Evolutionary conservation across 495 filamentous ascomycete species (phyloP), one percentile per base, ranked within the genome.

Genomic region (Neurospora sp.): DNA sequence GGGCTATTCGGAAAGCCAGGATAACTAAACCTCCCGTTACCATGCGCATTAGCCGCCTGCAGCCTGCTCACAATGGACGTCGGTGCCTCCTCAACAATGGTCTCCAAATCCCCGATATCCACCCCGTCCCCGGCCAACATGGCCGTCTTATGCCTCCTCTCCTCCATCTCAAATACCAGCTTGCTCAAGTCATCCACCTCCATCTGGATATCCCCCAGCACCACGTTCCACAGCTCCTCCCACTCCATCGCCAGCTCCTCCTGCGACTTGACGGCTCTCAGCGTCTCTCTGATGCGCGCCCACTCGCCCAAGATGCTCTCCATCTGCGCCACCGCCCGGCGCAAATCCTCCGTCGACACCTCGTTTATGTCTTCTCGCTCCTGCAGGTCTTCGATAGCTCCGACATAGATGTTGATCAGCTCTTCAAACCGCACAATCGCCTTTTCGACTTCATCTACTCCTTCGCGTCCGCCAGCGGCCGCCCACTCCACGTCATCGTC

Each of bases 401-500:
- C 87, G 45, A 98, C 91, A 76, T 98, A 99, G 71, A 97, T 92
- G 74, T 91, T 90, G 76, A 98, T 92, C 69, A 99, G 83, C 40
- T 88, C 88, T 77, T 96, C 94, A 79, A 98, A 98, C 48, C 91
- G 87, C 12, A 85, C 85, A 71, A 99, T 93, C 22, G 94, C 94
- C 74, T 87, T 89, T 76, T 98, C 95, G 2, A 98, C 93, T 68
- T 94, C 94, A 40, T 91, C 93, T 59, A 98, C 85, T 9, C 93
- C 94, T 78, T 97, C 94, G 74, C 94, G 88, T 4, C 94, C 94
- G 69, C 91, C 96, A 16, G 94, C 94, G 16, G 95, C 95, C 16
- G 96, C 94, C 96, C 96, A 99, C 78, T 97, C 94, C 27, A 98
- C 93, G 76, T 99, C 95, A 81, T 99, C 96, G 74, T 98, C 94